Conservation (phyloP, 345 rosid genomes). For the Dovyalis caffra region DNA sequence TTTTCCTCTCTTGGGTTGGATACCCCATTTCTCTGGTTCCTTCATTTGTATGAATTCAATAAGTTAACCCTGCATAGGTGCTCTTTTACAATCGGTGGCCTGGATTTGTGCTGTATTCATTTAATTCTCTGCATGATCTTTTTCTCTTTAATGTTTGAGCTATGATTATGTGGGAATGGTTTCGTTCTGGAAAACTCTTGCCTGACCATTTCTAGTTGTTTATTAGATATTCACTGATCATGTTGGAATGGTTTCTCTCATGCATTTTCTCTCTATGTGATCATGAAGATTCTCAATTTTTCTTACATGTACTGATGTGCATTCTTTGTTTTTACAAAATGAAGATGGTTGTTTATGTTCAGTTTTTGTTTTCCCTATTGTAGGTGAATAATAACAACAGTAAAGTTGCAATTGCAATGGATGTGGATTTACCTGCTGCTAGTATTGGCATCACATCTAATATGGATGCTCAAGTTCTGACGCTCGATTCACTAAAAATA, state of each 20-base stretch:
- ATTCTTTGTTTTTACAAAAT: not conserved
- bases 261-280: too few species aligned
- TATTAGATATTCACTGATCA: too few species aligned
- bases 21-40: not conserved
- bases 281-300: not conserved
- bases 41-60: constrained; percentile 8
- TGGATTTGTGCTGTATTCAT: not conserved
- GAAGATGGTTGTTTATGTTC: not conserved
- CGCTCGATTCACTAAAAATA: constrained; percentile 18
- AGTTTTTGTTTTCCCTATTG: constrained; percentile 3
- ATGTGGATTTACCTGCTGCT: constrained; percentile 22
- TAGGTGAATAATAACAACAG: constrained; percentile 29
- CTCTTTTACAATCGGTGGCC: not conserved
- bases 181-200: too few species aligned
- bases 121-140: not conserved
- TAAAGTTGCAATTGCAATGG: constrained; percentile 13
- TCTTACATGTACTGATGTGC: not conserved
- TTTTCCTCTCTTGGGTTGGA: constrained; percentile 10
- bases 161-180: not conserved
- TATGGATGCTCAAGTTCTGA: constrained; percentile 24
- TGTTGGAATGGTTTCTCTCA: too few species aligned
- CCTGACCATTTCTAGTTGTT: too few species aligned
- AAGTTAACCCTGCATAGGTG: not conserved
- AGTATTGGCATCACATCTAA: constrained; percentile 15
- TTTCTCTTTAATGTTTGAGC: not conserved